These are phyloP conservation scores for Amanita rubescens DNA, from an alignment of 768 basidiomycete genomes.

Conservation along the genomic window DNA sequence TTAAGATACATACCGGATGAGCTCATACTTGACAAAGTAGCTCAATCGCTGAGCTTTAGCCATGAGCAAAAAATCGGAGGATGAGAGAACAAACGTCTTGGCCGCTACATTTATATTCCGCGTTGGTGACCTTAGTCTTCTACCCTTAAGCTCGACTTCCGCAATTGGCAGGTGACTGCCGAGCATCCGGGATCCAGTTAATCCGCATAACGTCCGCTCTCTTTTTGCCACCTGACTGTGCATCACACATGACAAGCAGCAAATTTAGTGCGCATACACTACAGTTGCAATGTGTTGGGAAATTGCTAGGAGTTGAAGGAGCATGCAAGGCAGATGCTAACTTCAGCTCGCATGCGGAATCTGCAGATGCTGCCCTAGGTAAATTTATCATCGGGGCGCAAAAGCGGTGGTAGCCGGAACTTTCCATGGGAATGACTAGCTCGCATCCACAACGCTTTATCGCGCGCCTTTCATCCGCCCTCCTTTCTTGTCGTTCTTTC, in stretches of 20 bases:
- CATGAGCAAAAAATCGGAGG: background rate
- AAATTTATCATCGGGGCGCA: background rate
- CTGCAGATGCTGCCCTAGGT: background rate
- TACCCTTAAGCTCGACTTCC: background rate
- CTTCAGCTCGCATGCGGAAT: background rate
- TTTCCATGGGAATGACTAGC: background rate
- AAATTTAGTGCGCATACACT: too few relatives aligned
- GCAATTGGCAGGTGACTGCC: background rate
- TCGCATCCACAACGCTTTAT: background rate
- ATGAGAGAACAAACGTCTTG: background rate
- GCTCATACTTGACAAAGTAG: conserved; percentile 1
- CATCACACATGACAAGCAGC: too few relatives aligned
- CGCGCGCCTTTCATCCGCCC: background rate
- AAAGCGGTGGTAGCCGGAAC: background rate
- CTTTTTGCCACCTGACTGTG: too few relatives aligned
- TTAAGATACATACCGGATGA: background rate
- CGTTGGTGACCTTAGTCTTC: background rate
- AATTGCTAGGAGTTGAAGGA: background rate
- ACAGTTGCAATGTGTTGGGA: too few relatives aligned
- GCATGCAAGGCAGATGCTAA: background rate
- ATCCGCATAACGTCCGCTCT: background rate
- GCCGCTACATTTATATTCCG: background rate
- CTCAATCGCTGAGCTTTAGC: conserved; percentile 1
- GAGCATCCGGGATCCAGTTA: background rate
- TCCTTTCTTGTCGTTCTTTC: too few relatives aligned